Evolutionary conservation across 305 asterid genomes (phyloP), one percentile per base, ranked within the genome.

Genomic region (Fraxinus ornus): DNA sequence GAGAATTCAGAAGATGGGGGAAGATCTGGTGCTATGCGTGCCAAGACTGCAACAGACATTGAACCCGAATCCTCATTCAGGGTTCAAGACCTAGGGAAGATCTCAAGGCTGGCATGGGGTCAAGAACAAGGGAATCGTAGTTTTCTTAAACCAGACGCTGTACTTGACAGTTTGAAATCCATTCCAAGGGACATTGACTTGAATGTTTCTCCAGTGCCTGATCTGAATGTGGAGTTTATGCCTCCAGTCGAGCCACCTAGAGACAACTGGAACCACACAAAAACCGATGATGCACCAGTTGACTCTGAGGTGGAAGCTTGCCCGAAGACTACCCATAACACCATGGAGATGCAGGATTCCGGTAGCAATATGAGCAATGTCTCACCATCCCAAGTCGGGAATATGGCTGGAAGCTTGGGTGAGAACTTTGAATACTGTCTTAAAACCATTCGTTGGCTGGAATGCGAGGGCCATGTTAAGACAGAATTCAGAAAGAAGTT

Each of bases 61-160:
- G 97, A 91, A 87, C 90, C 88, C 0, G 97, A 94, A 87, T 92
- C 97, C n/a, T 97, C 97, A 19, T 94, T 94, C 89, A 94, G 90
- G 89, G 97, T 94, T 81, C 90, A 97, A 80, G 98, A 94, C 88
- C 96, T 94, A 57, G 95, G 94, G 47, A 91, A 90, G 87, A 91
- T 94, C 80, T 84, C 90, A 24, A 89, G 88, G 82, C 86, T 90
- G 74, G 90, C 93, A 52, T 91, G 92, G 92, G 91, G 91, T 86
- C 94, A 89, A 85, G 92, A 93, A 75, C 88, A 91, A 78, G 84
- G 85, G 52, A 81, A 41, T 78, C 78, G 80, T 72, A 80, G 84
- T 21, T 64, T 24, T 71, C 83, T 82, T 36, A 90, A 88, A 81
- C 85, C 86, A 64, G 93, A 88, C 85, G 74, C 88, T 81, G 55